Conservation (phyloP, 306 rosid genomes). For the Mucuna pruriens region DNA sequence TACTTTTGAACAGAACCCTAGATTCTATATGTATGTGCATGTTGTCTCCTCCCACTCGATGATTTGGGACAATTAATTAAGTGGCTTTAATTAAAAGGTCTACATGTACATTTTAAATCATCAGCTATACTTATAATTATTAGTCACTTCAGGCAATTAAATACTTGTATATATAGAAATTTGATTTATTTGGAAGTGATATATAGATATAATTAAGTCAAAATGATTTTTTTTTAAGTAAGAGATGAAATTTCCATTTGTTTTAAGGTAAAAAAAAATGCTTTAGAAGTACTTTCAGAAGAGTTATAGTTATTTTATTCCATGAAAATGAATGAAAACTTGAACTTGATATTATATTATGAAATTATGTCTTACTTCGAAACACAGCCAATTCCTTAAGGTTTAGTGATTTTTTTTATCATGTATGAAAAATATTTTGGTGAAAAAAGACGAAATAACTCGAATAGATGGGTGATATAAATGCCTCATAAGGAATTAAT, state of each 20-base stretch:
- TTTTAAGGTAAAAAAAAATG: not conserved
- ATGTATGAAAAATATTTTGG: not conserved
- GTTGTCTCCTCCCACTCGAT: constrained; percentile 47
- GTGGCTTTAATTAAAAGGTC: constrained; percentile 39
- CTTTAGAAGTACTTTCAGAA: too few relatives aligned
- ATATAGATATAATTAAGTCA: not conserved
- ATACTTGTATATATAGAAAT: not conserved
- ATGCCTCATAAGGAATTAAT: too few relatives aligned
- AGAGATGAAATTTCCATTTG: not conserved
- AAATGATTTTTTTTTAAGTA: not conserved
- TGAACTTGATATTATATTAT: not conserved
- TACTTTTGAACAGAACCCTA: constrained; percentile 46
- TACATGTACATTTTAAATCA: constrained; percentile 31
- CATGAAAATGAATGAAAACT: not conserved
- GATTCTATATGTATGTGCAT: constrained; percentile 38
- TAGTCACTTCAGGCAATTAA: constrained; percentile 8
- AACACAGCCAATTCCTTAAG: not conserved
- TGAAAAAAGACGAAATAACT: not conserved
- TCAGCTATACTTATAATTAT: constrained; percentile 7
- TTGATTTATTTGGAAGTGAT: not conserved
- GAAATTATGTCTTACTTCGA: not conserved
- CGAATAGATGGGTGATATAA: too few relatives aligned
- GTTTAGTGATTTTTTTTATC: not conserved
- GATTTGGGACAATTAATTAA: constrained; percentile 45
- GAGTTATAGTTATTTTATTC: not conserved